Base-by-base conservation (phyloP, 1,139 yeast genomes). In the Yamadazyma kanchanaburiensis region DNA sequence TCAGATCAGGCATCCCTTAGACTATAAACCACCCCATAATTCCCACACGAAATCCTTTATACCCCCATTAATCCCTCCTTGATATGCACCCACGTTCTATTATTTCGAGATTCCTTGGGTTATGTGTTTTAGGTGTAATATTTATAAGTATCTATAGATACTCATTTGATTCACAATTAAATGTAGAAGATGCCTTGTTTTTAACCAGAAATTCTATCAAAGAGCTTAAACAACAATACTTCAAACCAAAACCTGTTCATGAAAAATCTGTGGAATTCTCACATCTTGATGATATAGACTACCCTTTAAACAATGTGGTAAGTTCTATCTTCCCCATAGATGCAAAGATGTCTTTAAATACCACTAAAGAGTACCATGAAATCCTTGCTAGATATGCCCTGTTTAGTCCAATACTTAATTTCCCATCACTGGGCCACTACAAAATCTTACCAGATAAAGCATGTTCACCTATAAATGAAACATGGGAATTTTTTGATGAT, bases 261-360 rank as follows among this genome's bases (percentile, higher is more conserved):
- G 20, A 18, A 10, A 18, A 18, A 18, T 8, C 10, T 7, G 20
- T 18, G 20, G 20, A 8, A 8, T 18, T 10, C 20, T 7, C 7
- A 10, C 24, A 5, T 4, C 14, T 12, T 10, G 22, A 15, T n/a
- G 64, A 63, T 26, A 43, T 60, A 15, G 69, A 64, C 25, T 58
- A 58, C 36, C 70, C 71, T 1, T 45, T 64, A 17, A 55, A 54
- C 35, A 58, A 49, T 33, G 57, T 67, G 34, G 53, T 67, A 27
- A 64, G 61, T 43, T 55, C 70, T 11, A 57, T 66, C 21, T 64
- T 68, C 40, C 74, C 74, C 10, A 55, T 68, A 15, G 74, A 68
- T 40, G 53, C 68, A 20, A 32, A 51, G 12, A 45, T 68, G 12
- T 40, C 46, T 16, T 60, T 53, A 40, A 64, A 65, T 37, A 43